phyloP scores from a whole-genome alignment of 2,329 filamentous ascomycete genomes.

The Chaetothyriales sp. region DNA sequence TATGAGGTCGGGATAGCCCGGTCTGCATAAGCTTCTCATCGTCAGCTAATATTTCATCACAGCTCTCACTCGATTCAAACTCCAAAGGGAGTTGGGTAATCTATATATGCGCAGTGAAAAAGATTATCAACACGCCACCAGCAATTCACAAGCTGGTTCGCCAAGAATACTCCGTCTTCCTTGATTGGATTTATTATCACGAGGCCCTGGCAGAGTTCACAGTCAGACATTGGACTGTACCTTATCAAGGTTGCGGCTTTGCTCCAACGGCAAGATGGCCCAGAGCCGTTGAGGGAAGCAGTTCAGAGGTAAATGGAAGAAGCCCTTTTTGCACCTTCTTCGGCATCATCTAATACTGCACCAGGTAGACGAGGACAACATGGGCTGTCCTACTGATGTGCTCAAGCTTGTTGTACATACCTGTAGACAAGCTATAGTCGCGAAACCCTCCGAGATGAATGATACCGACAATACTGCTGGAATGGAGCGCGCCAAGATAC shows the following conservation, averaged over 20 bases:
- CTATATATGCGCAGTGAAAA: conserved; percentile 11
- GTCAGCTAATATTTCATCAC: conserved; percentile 6
- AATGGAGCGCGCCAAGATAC: conserved; percentile 3
- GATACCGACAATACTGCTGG: conserved; percentile 2
- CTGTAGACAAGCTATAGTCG: conserved; percentile 7
- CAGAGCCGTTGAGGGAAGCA: conserved; percentile 5
- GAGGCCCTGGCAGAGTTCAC: conserved; percentile 10
- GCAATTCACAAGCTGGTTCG: conserved; percentile 9
- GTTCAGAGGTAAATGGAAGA: conserved; percentile 5
- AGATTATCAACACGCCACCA: conserved; percentile 7
- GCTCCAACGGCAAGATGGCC: conserved; percentile 6
- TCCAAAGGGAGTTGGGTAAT: conserved; percentile 10
- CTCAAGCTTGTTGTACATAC: conserved; percentile 8
- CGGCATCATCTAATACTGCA: conserved; percentile 5
- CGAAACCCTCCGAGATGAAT: conserved; percentile 6
- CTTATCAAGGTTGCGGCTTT: conserved; percentile 9
- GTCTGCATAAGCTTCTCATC: conserved; percentile 1
- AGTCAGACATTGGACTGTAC: conserved; percentile 11
- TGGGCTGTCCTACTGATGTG: conserved; percentile 10
- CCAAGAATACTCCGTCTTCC: conserved; percentile 10
- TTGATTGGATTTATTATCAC: conserved; percentile 13
- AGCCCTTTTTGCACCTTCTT: conserved; percentile 2
- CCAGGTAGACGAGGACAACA: conserved; percentile 6
- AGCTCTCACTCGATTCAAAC: conserved; percentile 11
- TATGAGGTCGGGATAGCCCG: conserved; percentile 7